These are phyloP conservation scores for Camellia oleifera DNA, from an alignment of 179 eudicot species.

Conservation along the genomic window DNA sequence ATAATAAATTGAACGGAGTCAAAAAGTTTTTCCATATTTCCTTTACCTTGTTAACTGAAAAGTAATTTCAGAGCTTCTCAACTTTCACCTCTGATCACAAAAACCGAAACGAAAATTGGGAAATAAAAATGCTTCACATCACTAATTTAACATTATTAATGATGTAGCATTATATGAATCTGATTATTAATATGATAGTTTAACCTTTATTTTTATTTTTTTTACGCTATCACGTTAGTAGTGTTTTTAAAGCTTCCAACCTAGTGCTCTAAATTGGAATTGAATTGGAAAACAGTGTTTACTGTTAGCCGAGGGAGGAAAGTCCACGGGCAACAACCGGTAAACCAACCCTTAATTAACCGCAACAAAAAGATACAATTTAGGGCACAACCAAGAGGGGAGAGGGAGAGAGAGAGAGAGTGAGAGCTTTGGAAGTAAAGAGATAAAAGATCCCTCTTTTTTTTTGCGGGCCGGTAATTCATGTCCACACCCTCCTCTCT, in stretches of 20 bases:
- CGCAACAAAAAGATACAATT: conserved; percentile 4
- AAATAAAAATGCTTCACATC: not conserved
- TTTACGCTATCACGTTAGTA: too few relatives aligned
- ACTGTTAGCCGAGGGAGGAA: conserved; percentile 14
- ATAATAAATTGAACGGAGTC: too few relatives aligned
- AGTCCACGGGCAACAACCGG: conserved; percentile 11
- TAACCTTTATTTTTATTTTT: too few relatives aligned
- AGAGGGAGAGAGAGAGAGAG: not conserved
- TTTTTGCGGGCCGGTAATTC: conserved; percentile 23
- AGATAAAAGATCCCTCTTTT: not conserved
- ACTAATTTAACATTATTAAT: too few relatives aligned
- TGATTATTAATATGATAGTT: too few relatives aligned
- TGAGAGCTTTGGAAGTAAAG: not conserved
- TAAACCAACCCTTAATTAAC: conserved; percentile 12
- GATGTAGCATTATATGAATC: too few relatives aligned
- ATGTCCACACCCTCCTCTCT: conserved; percentile 36
- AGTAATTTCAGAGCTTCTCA: not conserved
- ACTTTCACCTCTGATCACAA: not conserved
- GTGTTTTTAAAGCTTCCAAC: too few relatives aligned
- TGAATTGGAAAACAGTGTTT: not conserved
- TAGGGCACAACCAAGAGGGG: conserved; percentile 6
- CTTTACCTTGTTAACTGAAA: conserved; percentile 14
- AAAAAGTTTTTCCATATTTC: conserved; percentile 5
- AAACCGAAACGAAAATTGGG: too few relatives aligned
- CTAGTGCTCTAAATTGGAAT: too few relatives aligned